Conservation (phyloP, 2,329 filamentous ascomycete genomes). For the Xylaria sp. region DNA sequence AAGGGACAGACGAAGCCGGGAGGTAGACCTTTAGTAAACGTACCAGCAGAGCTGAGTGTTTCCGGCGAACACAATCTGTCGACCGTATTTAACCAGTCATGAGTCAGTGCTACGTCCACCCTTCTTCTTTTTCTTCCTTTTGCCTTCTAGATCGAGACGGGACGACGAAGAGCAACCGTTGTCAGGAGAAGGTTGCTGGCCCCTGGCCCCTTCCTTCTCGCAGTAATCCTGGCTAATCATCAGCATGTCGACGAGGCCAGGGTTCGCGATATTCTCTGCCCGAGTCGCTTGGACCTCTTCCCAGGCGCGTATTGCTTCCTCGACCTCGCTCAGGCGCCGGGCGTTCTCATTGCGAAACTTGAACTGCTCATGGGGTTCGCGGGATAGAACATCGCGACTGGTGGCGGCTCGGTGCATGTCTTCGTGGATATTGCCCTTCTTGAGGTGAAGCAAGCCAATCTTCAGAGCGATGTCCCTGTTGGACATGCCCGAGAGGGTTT, state of each 20-base stretch:
- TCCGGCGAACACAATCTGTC: no score
- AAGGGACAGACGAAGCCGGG: neutral
- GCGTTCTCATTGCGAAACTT: slow-evolving; percentile 34
- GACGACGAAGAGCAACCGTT: neutral
- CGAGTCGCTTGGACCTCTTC: slow-evolving; percentile 35
- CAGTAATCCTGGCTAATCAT: slow-evolving; percentile 37
- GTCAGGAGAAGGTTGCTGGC: neutral
- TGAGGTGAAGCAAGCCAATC: slow-evolving; percentile 37
- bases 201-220: slow-evolving; percentile 16
- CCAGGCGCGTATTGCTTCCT: slow-evolving; percentile 39
- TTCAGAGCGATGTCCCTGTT: slow-evolving; percentile 36
- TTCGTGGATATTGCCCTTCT: slow-evolving; percentile 38
- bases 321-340: slow-evolving; percentile 29
- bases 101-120: slow-evolving; percentile 5
- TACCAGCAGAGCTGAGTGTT: neutral
- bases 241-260: slow-evolving; percentile 39
- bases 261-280: slow-evolving; percentile 25
- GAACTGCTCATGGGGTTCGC: slow-evolving; percentile 34
- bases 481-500: slow-evolving; percentile 28
- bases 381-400: slow-evolving; percentile 31
- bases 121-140: slow-evolving; percentile 1
- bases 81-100: neutral
- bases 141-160: neutral
- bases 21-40: neutral
- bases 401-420: slow-evolving; percentile 34